phyloP scores from a whole-genome alignment of 768 basidiomycete species.

The Auriculariales sp. region DNA sequence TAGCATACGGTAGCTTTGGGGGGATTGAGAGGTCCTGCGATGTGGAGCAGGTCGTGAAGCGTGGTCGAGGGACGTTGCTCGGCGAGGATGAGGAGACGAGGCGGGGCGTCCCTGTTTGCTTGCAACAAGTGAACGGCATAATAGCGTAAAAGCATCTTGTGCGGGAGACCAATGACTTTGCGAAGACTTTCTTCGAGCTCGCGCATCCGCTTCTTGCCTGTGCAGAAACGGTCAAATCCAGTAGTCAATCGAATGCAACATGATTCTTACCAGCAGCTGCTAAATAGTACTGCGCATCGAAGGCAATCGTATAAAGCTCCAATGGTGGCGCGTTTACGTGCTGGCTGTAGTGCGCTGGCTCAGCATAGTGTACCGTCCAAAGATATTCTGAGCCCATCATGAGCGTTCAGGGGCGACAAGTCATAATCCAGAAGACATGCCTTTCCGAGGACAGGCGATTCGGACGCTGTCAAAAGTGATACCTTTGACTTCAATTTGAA shows the following conservation, averaged over 20 bases:
- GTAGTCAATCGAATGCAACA: not conserved
- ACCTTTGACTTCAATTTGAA: conserved; percentile 38
- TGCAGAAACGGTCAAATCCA: not conserved
- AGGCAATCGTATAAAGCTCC: conserved; percentile 52
- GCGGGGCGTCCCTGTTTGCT: conserved; percentile 31
- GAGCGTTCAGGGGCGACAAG: not conserved
- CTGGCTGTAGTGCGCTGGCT: conserved; percentile 57
- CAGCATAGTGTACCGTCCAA: conserved; percentile 56
- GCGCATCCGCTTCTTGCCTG: conserved; percentile 51
- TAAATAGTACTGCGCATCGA: conserved; percentile 54
- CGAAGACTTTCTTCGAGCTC: conserved; percentile 56
- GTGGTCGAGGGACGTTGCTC: conserved; percentile 57
- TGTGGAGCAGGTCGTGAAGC: conserved; percentile 60
- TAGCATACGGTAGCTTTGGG: conserved; percentile 48
- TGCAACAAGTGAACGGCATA: conserved; percentile 51
- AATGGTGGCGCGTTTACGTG: conserved; percentile 38
- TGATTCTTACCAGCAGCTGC: conserved; percentile 38
- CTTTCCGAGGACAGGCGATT: conserved; percentile 56
- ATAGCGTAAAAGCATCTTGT: conserved; percentile 39
- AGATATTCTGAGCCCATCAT: conserved; percentile 31
- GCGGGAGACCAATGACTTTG: conserved; percentile 39
- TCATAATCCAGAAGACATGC: conserved; percentile 19
- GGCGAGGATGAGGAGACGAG: conserved; percentile 50
- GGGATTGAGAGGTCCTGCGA: conserved; percentile 59
- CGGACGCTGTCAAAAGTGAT: conserved; percentile 49